Evolutionary conservation across 352 stramenopile species (phyloP), one percentile per base, ranked within the genome.

Genomic region (Phytophthora quininea): DNA sequence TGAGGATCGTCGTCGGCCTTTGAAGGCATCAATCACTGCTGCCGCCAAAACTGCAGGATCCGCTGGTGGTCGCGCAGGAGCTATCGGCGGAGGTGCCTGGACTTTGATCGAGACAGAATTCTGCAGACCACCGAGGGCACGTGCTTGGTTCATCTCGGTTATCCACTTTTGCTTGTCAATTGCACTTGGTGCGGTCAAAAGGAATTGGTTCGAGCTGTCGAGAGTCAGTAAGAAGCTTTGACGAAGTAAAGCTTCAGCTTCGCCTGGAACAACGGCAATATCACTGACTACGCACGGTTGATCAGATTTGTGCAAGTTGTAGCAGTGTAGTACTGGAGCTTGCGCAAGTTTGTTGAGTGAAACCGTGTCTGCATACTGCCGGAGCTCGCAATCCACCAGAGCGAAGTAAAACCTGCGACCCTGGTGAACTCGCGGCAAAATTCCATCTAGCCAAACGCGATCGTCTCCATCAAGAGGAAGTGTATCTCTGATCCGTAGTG

Each of bases 121-220:
- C 14, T 64, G 53, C 10, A 64, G 29, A 10, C 29, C 51, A 7
- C 66, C 60, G 19, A 70, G 51, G 3, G 35, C 43, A 4, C 62
- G 61, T 35, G 73, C 70, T 24, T 79, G 50, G 1, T 10, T 62
- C 27, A 90, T 61, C 8, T 73, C 76, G 0, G 42, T 29, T 72
- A 86, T 79, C 82, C 82, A 89, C n/a, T 69, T 71, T 30, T 72
- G 71, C 54, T 84, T 87, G 24, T 89, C 76, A 45, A 73, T 71
- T 2, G 45, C 19, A 19, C 69, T 85, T 19, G 74, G 52, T n/a
- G 77, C 71, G 9, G 79, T 88, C 24, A 86, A 53, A 7, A 85
- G 30, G 8, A 89, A 27, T 1, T 71, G 62, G 1, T 33, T 73
- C 0, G 33, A 30, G 7, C 52, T 0, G 55, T 70, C 54, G 1